Base-by-base conservation (phyloP, 202 grass and related monocot species). In the Tripidium arundinaceum region DNA sequence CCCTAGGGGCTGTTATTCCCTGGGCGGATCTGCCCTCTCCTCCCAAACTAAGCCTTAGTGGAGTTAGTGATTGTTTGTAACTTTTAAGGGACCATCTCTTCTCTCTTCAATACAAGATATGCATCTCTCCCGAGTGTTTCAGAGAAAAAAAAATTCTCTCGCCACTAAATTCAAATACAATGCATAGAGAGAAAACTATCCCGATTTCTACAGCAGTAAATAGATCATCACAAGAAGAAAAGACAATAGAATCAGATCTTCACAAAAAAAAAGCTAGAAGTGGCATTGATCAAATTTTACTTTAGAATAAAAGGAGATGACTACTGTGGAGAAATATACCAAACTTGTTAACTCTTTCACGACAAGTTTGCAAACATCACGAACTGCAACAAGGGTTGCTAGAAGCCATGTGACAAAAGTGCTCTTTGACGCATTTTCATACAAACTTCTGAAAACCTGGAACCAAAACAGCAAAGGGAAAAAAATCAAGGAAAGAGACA, bases 361-460 rank as follows among this genome's bases (percentile, higher is more conserved):
- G 1, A 90, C 80, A 86, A 94, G 90, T 84, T 98, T 98, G 88
- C 86, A 93, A 71, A 93, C 88, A 91, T 94, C 92, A 61, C 88
- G 84, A 40, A 94, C 92, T 47, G 92, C 88, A 77, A 89, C 88
- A 68, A 98, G 76, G 86, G 86, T 90, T 79, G 90, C 84, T 61
- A 94, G 88, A 81, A 89, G 81, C 76, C 92, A 93, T 24, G 86
- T 80, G 50, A 98, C 77, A 31, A 76, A 86, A 61, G 77, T 75
- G 76, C 79, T 84, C 69, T 91, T 98, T 80, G 92, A 87, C 9
- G 84, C 76, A 84, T 98, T 98, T 60, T 98, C 92, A 54, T 91
- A 94, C 63, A 94, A 84, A 67, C 90, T 93, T 92, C 79, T 92
- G 72, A 98, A 94, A 58, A 94, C 92, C 95, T 98, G 89, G 27